These are phyloP conservation scores for Kurtzmaniella quercitrusa DNA, from an alignment of 1,139 yeast species.

Conservation along the genomic window DNA sequence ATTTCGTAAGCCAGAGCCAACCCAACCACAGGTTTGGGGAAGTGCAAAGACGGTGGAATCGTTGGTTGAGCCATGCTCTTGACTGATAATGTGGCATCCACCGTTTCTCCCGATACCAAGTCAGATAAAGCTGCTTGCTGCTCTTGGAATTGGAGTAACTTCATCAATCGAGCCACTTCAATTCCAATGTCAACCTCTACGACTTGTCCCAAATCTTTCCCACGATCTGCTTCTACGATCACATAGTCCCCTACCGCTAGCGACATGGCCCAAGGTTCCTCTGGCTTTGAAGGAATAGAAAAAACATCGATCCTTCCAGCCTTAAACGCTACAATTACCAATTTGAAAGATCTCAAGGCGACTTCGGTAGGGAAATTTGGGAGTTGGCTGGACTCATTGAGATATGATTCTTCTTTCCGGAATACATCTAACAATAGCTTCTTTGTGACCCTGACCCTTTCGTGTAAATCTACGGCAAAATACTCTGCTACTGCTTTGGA, in stretches of 20 bases:
- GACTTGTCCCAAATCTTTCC: conserved; percentile 83
- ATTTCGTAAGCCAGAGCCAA: conserved; percentile 62
- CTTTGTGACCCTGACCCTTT: conserved; percentile 35
- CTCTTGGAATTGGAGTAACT: conserved; percentile 51
- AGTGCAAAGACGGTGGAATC: conserved; percentile 44
- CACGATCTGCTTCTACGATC: conserved; percentile 96
- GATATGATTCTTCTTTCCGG: conserved; percentile 24
- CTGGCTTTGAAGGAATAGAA: conserved; percentile 47
- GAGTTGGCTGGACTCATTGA: conserved; percentile 31
- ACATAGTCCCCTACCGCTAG: conserved; percentile 69
- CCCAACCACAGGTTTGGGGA: conserved; percentile 74
- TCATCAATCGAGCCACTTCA: conserved; percentile 58
- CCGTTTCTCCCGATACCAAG: conserved; percentile 8
- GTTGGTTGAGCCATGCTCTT: conserved; percentile 15
- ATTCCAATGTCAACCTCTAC: conserved; percentile 61
- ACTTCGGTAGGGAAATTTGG: conserved; percentile 41
- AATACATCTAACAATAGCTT: conserved; percentile 20
- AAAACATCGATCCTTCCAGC: conserved; percentile 84
- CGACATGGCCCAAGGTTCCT: conserved; percentile 12
- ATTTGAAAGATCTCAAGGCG: conserved; percentile 28
- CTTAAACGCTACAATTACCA: conserved; percentile 76
- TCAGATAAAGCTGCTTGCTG: conserved; percentile 50
- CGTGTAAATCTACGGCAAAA: conserved; percentile 37
- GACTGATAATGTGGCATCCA: conserved; percentile 19
- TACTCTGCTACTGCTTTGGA: conserved; percentile 29